These are phyloP conservation scores for Yamadazyma diddensiae DNA, from an alignment of 1,139 yeast species.

Conservation along the genomic window DNA sequence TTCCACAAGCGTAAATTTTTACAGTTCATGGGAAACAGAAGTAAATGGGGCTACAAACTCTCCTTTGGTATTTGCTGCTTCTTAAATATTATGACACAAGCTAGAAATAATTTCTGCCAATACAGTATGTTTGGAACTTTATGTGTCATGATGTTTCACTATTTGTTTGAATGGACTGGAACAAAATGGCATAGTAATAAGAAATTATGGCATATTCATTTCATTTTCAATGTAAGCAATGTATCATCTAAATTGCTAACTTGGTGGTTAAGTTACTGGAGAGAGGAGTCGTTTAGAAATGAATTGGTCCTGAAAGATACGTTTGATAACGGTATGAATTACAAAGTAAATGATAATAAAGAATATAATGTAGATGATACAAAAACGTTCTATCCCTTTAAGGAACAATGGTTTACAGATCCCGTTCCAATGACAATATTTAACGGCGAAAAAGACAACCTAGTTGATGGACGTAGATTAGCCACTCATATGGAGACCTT, in stretches of 20 bases:
- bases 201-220: constrained; percentile 64
- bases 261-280: constrained; percentile 75
- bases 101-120: constrained; percentile 44
- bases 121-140: constrained; percentile 53
- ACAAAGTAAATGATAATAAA: constrained; percentile 15
- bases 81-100: constrained; percentile 54
- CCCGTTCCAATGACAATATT: constrained; percentile 59
- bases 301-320: constrained; percentile 34
- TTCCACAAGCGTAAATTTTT: constrained; percentile 57
- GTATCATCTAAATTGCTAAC: constrained; percentile 78
- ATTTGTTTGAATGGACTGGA: constrained; percentile 83
- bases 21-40: constrained; percentile 48
- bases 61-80: constrained; percentile 64
- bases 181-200: constrained; percentile 63
- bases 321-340: constrained; percentile 29
- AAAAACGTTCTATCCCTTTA: constrained; percentile 53
- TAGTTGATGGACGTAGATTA: constrained; percentile 65
- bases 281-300: constrained; percentile 39
- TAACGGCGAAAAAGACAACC: constrained; percentile 58
- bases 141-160: constrained; percentile 79
- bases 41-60: constrained; percentile 34
- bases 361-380: constrained; percentile 32
- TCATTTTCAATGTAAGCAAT: constrained; percentile 82
- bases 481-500: constrained; percentile 47
- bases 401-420: constrained; percentile 53